Evolutionary conservation across 768 basidiomycete species (phyloP).

Genomic region (Lactarius trivialis): DNA sequence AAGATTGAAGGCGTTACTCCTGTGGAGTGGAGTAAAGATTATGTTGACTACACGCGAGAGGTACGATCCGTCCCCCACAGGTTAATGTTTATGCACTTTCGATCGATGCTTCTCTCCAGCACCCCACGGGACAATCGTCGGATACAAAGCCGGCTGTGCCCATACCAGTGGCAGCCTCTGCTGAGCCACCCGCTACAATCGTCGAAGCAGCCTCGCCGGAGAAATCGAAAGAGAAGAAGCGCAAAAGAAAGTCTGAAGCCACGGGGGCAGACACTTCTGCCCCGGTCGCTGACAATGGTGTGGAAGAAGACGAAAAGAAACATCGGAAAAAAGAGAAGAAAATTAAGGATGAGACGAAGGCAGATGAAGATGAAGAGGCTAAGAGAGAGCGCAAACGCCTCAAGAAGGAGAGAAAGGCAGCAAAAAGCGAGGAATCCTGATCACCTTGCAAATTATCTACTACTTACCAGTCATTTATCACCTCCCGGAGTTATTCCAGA

Average conservation of each 20-base stretch:
- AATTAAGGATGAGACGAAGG: constrained; percentile 29
- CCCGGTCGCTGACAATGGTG: constrained; percentile 33
- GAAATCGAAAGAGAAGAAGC: constrained; percentile 73
- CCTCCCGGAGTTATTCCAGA: not conserved
- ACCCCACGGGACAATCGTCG: constrained; percentile 35
- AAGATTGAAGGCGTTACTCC: constrained; percentile 85
- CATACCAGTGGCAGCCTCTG: constrained; percentile 24
- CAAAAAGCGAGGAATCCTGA: constrained; percentile 33
- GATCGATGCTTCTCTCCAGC: constrained; percentile 24
- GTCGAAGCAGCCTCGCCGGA: constrained; percentile 34
- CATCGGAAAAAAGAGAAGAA: constrained; percentile 42
- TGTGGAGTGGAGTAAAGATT: constrained; percentile 83
- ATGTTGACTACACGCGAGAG: constrained; percentile 86
- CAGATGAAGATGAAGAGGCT: constrained; percentile 52
- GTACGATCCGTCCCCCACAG: constrained; percentile 28
- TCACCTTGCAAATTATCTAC: constrained; percentile 14
- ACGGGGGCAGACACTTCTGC: constrained; percentile 39
- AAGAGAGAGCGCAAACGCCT: constrained; percentile 55
- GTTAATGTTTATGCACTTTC: constrained; percentile 26
- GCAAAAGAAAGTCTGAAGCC: constrained; percentile 70
- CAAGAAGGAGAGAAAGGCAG: constrained; percentile 63
- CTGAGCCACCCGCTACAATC: constrained; percentile 25
- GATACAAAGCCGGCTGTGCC: constrained; percentile 26
- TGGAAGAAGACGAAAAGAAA: constrained; percentile 49
- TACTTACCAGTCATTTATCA: not conserved